Evolutionary conservation across 805 yeast species (phyloP), one percentile per base, ranked within the genome.

Genomic region (Wickerhamomyces hampshirensis): DNA sequence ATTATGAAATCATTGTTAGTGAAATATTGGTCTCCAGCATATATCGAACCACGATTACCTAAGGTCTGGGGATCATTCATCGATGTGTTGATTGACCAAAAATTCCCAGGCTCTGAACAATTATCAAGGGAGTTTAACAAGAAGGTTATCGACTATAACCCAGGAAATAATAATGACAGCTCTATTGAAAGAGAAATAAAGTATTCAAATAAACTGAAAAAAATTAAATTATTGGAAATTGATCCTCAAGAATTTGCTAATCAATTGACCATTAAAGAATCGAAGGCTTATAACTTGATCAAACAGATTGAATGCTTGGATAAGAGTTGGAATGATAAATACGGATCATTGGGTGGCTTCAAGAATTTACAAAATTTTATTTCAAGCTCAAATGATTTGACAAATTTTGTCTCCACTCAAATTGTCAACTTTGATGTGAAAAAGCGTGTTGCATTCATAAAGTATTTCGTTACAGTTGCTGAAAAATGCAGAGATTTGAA

Each of bases 191-290:
- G 12, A 24, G 38, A 15, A 18, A 23, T 14, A 6, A 24, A 11
- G 11, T 18, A 5, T 16, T 28, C 5, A 29, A 29, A 23, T 21
- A 56, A 54, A 30, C 31, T 59, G 19, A 60, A 69, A 31, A 66
- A 65, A 49, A 45, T 70, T 41, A 80, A 73, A 46, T 59, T 82
- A 21, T 58, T 75, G 40, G 93, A 84, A 35, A 73, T 86, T 35
- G 89, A 84, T 46, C 75, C 85, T 23, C 62, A 72, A 34, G 91
- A 80, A 42, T 68, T 89, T 46, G 96, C 97, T 0, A 68, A 88
- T 34, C 97, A 91, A 58, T 61, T 91, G 37, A 84, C 96, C 0
- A 57, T 86, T n/a, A 68, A 79, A 37, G 96, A 87, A 56, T 84
- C 78, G 52, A 72, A 69, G 30, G 60, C 78, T 23, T 89, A 82